Percentiles rank a stretch among this genome's conserved stretches.
Evolutionary conservation across 2,329 filamentous ascomycete genomes (phyloP).

Genomic region (Calcarisporium arbuscula): DNA sequence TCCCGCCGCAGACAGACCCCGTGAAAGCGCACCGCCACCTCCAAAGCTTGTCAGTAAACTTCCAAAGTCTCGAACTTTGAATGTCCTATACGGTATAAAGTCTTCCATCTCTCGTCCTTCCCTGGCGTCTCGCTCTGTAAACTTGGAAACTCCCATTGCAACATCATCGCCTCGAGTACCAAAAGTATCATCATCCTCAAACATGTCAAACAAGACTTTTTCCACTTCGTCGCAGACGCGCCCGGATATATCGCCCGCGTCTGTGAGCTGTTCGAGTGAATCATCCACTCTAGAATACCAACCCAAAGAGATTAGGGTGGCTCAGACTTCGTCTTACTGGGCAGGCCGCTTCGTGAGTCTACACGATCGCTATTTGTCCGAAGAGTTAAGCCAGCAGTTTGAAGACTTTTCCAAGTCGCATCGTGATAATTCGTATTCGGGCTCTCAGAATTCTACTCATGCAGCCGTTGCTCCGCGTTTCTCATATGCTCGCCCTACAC

Average conservation of each 20-base stretch:
- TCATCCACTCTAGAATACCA: slow-evolving; percentile 13
- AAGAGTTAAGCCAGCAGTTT: too few species aligned
- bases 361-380: slow-evolving; percentile 38
- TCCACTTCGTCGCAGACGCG: slow-evolving; percentile 14
- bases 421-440: too few species aligned
- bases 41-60: slow-evolving; percentile 19
- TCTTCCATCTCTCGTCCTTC: slow-evolving; percentile 34
- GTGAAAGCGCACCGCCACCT: not conserved
- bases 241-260: slow-evolving; percentile 6
- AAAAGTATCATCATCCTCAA: too few species aligned
- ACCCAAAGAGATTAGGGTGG: slow-evolving; percentile 27
- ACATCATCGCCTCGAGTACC: too few species aligned
- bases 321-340: slow-evolving; percentile 52
- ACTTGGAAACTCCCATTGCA: too few species aligned
- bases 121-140: slow-evolving; percentile 13
- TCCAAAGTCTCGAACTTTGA: slow-evolving; percentile 40
- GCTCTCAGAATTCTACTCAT: too few species aligned
- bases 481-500: slow-evolving; percentile 15
- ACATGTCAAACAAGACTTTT: slow-evolving; percentile 14
- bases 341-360: slow-evolving; percentile 53
- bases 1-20: slow-evolving; percentile 5
- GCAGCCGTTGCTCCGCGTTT: slow-evolving; percentile 1
- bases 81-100: slow-evolving; percentile 37
- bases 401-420: too few species aligned
- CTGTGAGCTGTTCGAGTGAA: slow-evolving; percentile 1